Evolutionary conservation across 2,329 filamentous ascomycete genomes (phyloP), one percentile per base, ranked within the genome.

Genomic region (Fusarium coicis): DNA sequence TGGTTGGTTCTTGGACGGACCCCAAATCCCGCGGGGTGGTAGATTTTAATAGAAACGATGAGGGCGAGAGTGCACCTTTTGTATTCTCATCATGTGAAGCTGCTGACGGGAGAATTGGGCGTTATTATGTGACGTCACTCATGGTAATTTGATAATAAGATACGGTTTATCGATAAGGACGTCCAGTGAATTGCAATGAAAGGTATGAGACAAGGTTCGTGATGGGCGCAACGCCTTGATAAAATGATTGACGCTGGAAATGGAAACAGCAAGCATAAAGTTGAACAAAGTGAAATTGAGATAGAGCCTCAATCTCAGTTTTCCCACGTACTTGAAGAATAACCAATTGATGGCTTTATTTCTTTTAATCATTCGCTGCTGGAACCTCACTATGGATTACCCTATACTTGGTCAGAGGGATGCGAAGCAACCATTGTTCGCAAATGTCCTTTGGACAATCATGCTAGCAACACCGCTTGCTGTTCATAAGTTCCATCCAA

Each of bases 11-110:
- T 11, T 16, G 10, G 1, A 15, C 28, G 10, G 36, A 63, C 70
- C 70, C 70, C 70, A 73, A 70, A 73, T 55, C 70, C 70, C 70
- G 70, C 70, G 70, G 70, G 70, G 66, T 50, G 55, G 10, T 11
- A 28, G 34, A 10, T 10, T 10, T 54, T 15, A n/a, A 37, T 5
- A 9, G 10, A 26, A 50, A 10, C 26, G 19, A 28, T n/a, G 47
- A 47, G 40, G 26, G 43, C 16, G 12, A n/a, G 40, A 34, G 37
- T 43, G 23, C 37, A 32, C 55, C 55, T 58, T 34, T 56, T 61
- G 30, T 55, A 60, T 26, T 42, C 10, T 21, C 28, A 36, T 43
- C 43, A 30, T 55, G 28, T 66, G 37, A 53, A 52, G 50, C 12
- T 62, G n/a, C 4, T 23, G 19, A 61, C 53, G 28, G 26, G 8